These are phyloP conservation scores for Aspergillus jensenii DNA, from an alignment of 2,329 filamentous ascomycete genomes.

Conservation along the genomic window DNA sequence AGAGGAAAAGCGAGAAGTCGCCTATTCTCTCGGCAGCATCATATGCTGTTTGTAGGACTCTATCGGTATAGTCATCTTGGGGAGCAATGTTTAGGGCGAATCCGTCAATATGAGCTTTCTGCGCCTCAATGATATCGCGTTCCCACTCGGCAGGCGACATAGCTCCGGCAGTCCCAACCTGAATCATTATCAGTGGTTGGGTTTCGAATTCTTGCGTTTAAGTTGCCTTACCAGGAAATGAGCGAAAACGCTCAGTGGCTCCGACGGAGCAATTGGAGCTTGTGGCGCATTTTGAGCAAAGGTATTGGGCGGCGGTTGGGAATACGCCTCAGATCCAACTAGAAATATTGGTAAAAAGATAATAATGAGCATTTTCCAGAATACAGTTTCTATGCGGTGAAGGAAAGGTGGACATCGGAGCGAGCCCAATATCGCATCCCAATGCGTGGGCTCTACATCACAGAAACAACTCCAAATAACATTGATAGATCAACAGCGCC, in stretches of 20 bases:
- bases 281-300: slow-evolving; percentile 9
- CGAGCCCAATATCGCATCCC: neutral
- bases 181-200: neutral
- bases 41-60: slow-evolving; percentile 29
- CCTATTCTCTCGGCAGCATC: slow-evolving; percentile 27
- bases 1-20: slow-evolving; percentile 33
- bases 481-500: neutral
- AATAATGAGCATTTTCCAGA: neutral
- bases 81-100: slow-evolving; percentile 35
- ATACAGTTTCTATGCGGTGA: neutral
- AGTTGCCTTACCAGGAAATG: slow-evolving; percentile 33
- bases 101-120: slow-evolving; percentile 32
- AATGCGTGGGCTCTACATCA: too few species aligned
- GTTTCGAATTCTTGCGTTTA: neutral
- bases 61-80: slow-evolving; percentile 30
- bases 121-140: slow-evolving; percentile 27
- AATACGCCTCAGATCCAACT: neutral
- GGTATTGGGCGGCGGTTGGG: slow-evolving; percentile 3
- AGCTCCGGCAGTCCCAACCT: slow-evolving; percentile 29
- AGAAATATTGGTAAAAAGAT: neutral
- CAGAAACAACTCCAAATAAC: neutral
- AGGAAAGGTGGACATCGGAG: neutral
- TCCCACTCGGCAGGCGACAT: slow-evolving; percentile 26
- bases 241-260: slow-evolving; percentile 32
- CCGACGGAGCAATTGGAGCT: slow-evolving; percentile 2